phyloP scores from a whole-genome alignment of 2,329 filamentous ascomycete species.

The Endoconidiophora laricicola region DNA sequence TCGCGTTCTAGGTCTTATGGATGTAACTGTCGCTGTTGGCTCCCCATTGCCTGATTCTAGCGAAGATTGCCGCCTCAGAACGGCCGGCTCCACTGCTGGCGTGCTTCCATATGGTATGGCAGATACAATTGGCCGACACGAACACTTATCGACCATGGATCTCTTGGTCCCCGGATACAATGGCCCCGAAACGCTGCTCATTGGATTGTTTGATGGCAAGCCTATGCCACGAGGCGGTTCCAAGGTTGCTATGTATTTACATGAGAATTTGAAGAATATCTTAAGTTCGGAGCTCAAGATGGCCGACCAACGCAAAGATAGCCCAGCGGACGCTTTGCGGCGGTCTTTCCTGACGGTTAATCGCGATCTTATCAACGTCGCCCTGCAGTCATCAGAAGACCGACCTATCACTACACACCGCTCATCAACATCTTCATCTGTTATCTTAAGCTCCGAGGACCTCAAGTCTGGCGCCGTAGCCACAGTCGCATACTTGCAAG shows the following conservation, averaged over 20 bases:
- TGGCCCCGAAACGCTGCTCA: constrained; percentile 68
- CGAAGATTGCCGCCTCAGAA: constrained; percentile 85
- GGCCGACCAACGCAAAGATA: constrained; percentile 54
- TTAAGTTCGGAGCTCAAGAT: constrained; percentile 69
- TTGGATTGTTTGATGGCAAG: constrained; percentile 94
- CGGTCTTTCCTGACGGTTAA: constrained; percentile 79
- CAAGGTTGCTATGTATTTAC: constrained; percentile 88
- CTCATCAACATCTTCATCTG: constrained; percentile 51
- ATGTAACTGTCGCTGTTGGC: constrained; percentile 75
- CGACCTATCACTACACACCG: constrained; percentile 50
- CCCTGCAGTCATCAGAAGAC: constrained; percentile 65
- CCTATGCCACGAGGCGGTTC: constrained; percentile 77
- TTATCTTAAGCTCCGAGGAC: constrained; percentile 76
- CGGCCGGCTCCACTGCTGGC: constrained; percentile 86
- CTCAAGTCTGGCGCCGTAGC: constrained; percentile 80
- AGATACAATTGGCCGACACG: constrained; percentile 79
- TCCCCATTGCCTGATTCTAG: constrained; percentile 89
- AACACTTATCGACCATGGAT: constrained; percentile 90
- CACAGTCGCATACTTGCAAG: constrained; percentile 76
- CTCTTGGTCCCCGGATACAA: constrained; percentile 87
- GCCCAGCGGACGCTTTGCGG: constrained; percentile 64
- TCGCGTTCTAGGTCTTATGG: constrained; percentile 84
- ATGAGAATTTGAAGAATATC: constrained; percentile 83
- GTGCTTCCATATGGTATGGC: constrained; percentile 94
- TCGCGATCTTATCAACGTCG: constrained; percentile 79